Evolutionary conservation across 257 asterid species (phyloP).

Genomic region (Solanum okadae): DNA sequence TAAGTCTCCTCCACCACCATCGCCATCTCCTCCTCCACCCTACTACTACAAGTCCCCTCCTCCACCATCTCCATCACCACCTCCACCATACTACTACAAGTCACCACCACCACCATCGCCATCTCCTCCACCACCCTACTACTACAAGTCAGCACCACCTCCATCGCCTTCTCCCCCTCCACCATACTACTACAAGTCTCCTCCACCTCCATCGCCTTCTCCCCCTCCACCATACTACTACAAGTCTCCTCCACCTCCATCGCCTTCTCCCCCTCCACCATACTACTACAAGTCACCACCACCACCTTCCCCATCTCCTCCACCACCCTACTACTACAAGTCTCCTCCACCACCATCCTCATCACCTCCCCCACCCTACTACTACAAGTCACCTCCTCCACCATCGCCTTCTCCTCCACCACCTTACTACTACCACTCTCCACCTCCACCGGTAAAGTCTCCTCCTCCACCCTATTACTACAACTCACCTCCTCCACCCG

Average conservation of each 20-base stretch:
- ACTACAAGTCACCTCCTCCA: not conserved
- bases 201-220: not conserved
- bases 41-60: not conserved
- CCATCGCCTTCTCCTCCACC: not conserved
- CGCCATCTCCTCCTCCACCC: not conserved
- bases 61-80: not conserved
- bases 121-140: not conserved
- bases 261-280: not conserved
- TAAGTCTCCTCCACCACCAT: not conserved
- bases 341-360: not conserved
- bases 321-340: not conserved
- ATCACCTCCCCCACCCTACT: not conserved
- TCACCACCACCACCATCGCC: not conserved
- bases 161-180: not conserved
- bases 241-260: not conserved
- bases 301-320: not conserved
- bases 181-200: not conserved
- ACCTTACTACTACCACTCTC: not conserved
- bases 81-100: not conserved
- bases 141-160: not conserved
- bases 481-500: not conserved
- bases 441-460: not conserved
- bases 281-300: not conserved
- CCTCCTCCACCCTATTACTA: not conserved
- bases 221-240: not conserved